Evolutionary conservation across 2,329 filamentous ascomycete genomes (phyloP).

Genomic region (Passalora sequoiae): DNA sequence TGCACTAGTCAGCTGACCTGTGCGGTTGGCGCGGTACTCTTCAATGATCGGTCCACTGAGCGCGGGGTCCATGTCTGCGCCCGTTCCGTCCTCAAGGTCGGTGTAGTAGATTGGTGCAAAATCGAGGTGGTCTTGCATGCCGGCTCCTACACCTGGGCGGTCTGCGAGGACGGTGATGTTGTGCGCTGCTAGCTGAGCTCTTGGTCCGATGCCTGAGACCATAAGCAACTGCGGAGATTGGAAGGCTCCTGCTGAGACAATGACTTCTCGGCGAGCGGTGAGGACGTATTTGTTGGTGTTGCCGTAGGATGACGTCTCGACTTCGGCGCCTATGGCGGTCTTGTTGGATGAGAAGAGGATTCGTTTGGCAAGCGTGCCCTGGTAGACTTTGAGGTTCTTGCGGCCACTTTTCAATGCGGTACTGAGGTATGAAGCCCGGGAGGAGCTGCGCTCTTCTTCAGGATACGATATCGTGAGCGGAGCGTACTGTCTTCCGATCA

Average conservation of each 20-base stretch:
- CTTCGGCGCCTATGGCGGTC: constrained; percentile 25
- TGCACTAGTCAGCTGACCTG: constrained; percentile 14
- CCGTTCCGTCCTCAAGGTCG: constrained; percentile 8
- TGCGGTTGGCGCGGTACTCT: constrained; percentile 17
- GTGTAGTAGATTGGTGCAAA: constrained; percentile 11
- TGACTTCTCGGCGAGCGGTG: constrained; percentile 39
- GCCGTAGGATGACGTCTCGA: constrained; percentile 5
- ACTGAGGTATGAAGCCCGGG: constrained; percentile 12
- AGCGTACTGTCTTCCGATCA: constrained; percentile 17
- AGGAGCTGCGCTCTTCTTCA: constrained; percentile 17
- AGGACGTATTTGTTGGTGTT: constrained; percentile 1
- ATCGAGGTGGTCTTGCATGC: constrained; percentile 17
- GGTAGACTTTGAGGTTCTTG: constrained; percentile 12
- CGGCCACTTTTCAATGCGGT: constrained; percentile 4
- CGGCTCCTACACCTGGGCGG: constrained; percentile 18
- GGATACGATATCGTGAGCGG: constrained; percentile 16
- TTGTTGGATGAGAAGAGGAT: constrained; percentile 31
- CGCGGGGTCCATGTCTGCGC: constrained; percentile 5
- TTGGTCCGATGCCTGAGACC: constrained; percentile 25
- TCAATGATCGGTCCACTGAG: constrained; percentile 4
- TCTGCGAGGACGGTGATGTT: constrained; percentile 19
- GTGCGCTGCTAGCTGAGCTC: constrained; percentile 10
- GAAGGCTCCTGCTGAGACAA: constrained; percentile 42
- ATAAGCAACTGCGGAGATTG: constrained; percentile 39
- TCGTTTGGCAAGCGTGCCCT: constrained; percentile 22